Evolutionary conservation across 2,329 filamentous ascomycete genomes (phyloP), one percentile per base, ranked within the genome.

Genomic region (Clonostachys sp.): DNA sequence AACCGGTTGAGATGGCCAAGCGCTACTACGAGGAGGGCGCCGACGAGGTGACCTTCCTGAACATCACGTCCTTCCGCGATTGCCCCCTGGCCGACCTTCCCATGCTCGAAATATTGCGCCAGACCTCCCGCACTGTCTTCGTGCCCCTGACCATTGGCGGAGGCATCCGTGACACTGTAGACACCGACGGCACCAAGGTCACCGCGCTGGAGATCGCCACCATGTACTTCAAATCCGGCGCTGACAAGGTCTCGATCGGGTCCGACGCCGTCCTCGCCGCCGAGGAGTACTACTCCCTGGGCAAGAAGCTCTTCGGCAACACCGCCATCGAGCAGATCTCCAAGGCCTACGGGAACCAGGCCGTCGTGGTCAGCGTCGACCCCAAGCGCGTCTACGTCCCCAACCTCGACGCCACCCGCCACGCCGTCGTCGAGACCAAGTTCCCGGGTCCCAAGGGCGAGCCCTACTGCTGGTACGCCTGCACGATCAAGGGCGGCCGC

Each of bases 41-140:
- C 12, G 94, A 99, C 67, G 94, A 99, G 70, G 81, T 99, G 48
- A 96, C 92, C 1, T 99, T 99, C 68, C 78, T 99, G 56, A 99
- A 99, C 77, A 99, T 99, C 62, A 99, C 92, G 2, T 94, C 87
- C 17, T 99, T 99, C 80, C 86, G 94, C 52, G 94, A 97, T 72
- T 95, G 91, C 55, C 94, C 94, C 8, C 70, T 97, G 12, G 89
- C 86, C 54, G 94, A 99, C 70, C 74, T 91, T 5, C 94, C 94
- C 8, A 99, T 99, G 94, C 83, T 99, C 45, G 92, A 99, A 70
- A 85, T 99, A 47, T 75, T 99, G 43, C 83, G 91, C 43, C 81
- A 83, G 54, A 90, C 92, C 1, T 94, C 91, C 10, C 81, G 90
- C 62, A 92, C 90, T 1, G 92, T 97, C 41, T 99, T 99, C 62